Base-by-base conservation (phyloP, 1,284 basidiomycete genomes). In the Cutaneotrichosporon arboriforme region DNA sequence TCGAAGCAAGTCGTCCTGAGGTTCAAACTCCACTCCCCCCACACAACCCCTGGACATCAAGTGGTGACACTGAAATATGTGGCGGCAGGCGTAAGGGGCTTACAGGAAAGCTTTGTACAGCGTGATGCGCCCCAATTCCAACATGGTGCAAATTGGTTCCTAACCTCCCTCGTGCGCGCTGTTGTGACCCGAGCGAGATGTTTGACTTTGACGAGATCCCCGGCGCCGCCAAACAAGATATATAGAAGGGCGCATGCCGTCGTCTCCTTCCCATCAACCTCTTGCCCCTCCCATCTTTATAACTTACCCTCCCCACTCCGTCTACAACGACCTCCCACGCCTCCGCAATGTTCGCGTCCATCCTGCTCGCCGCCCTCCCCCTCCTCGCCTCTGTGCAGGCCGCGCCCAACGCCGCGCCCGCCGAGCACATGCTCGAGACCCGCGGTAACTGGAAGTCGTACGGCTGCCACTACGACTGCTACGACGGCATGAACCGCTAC, bases 401-500 rank as follows among this genome's bases (percentile, higher is more conserved):
- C 8, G 26, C 42, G 23, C 31, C 50, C 44, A 2, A 12, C 15
- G 38, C 44, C 17, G 31, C 43, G 12, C 15, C 48, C 13, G 22
- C 22, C 31, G 53, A 21, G 15, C 9, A 31, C 31, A 18, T 42
- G 23, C 50, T 62, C 18, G 52, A 54, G 34, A 33, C 48, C 31
- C 51, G 58, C 18, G 48, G 44, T n/a, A 52, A 48, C 49, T 63
- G 59, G 59, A 52, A 51, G 50, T 38, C 54, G 38, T 56, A 61
- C 49, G 62, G 62, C 36, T 63, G 62, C 55, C 58, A 63, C 55
- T 55, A n/a, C 18, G 59, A 63, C 56, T 63, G 62, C 54, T 59
- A 59, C 50, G 49, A 63, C 26, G 62, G 62, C 33, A 63, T 63
- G 62, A 44, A 63, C 47, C 52, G 62, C 35, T 43, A 57, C 52